These are phyloP conservation scores for Pseudomonodictys pantanalensis DNA, from an alignment of 495 filamentous ascomycete species.

Conservation along the genomic window DNA sequence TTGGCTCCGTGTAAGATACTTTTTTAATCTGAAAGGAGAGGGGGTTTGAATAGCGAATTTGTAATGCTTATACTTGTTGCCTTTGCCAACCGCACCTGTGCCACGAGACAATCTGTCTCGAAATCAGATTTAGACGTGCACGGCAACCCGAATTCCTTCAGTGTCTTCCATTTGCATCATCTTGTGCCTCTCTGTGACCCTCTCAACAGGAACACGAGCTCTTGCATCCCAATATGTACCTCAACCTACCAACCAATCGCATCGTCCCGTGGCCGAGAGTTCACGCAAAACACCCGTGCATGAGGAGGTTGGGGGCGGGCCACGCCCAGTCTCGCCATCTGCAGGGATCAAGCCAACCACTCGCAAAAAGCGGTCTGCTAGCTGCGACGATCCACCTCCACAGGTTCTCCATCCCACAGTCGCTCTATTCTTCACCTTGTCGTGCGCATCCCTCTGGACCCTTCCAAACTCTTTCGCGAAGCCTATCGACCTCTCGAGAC, in stretches of 20 bases:
- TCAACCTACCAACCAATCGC: constrained; percentile 10
- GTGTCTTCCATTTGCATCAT: no score
- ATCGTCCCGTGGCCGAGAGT: neutral
- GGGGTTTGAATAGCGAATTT: neutral
- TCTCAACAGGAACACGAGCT: neutral
- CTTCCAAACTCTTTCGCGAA: no score
- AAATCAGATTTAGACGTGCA: no score
- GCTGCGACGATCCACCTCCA: no score
- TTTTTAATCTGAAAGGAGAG: neutral
- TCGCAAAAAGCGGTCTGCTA: constrained; percentile 19
- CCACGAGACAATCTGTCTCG: no score
- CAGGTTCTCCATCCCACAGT: neutral
- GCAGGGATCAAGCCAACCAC: constrained; percentile 7
- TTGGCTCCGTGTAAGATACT: neutral
- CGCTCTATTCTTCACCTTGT: no score
- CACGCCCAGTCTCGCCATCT: no score
- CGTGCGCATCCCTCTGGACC: neutral
- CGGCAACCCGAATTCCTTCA: no score
- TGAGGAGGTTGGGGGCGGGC: neutral
- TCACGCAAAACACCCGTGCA: constrained; percentile 16
- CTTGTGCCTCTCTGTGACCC: neutral
- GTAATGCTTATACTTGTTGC: neutral
- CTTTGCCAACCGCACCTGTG: no score
- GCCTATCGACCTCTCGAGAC: no score
- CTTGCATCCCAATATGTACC: neutral